phyloP scores from a whole-genome alignment of 1,139 yeast genomes.

The Chernovozyma sophiae-reginae region DNA sequence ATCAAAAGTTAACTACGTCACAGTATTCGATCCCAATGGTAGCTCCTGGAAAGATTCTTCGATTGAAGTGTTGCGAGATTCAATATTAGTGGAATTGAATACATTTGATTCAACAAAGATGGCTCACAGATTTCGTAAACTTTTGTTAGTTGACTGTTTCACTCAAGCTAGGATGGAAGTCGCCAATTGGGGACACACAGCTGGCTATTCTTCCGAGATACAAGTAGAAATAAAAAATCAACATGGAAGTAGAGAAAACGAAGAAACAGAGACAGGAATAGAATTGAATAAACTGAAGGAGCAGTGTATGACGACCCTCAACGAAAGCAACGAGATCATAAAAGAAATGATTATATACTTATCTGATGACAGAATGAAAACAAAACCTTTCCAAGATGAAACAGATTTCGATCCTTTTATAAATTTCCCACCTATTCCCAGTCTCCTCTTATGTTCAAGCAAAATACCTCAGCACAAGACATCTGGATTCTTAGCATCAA shows the following conservation, averaged over 20 bases:
- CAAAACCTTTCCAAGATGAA: background rate
- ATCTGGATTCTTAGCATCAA: slow-evolving; percentile 1
- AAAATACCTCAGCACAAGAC: background rate
- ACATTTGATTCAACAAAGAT: slow-evolving; percentile 15
- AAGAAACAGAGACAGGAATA: too few species aligned
- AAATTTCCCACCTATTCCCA: slow-evolving; percentile 4
- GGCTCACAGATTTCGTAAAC: background rate
- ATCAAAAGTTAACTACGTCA: slow-evolving; percentile 12
- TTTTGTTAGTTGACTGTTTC: background rate
- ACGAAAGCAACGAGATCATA: background rate
- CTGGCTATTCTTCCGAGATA: too few species aligned
- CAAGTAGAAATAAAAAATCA: too few species aligned
- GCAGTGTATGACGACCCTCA: slow-evolving; percentile 5
- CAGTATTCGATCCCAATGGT: slow-evolving; percentile 23
- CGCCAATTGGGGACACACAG: background rate
- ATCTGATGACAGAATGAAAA: slow-evolving; percentile 15
- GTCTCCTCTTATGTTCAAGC: slow-evolving; percentile 1
- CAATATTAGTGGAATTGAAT: slow-evolving; percentile 13
- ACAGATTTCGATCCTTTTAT: background rate
- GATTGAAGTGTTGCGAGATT: slow-evolving; percentile 11
- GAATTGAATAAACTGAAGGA: too few species aligned
- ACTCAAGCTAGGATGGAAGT: background rate
- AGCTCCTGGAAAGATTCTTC: slow-evolving; percentile 16
- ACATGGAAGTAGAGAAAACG: too few species aligned
- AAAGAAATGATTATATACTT: slow-evolving; percentile 14